Evolutionary conservation across 2,329 filamentous ascomycete genomes (phyloP), one percentile per base, ranked within the genome.

Genomic region (Ophiocordyceps robertsii): DNA sequence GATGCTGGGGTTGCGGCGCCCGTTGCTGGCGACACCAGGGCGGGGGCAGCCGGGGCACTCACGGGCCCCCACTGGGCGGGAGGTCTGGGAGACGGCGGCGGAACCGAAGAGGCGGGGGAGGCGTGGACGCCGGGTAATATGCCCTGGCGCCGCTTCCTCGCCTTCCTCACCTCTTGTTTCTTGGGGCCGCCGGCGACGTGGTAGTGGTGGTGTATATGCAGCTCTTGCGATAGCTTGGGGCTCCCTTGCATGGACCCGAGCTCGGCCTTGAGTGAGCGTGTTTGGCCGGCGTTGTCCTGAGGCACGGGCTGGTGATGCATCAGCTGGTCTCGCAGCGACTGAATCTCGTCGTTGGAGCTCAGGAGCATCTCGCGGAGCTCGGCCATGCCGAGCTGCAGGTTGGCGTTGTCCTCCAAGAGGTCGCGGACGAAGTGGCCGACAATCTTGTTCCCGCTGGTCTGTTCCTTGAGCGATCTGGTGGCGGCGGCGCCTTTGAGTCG

Each of bases 401-500:
- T 95, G 10, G 89, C 87, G 56, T 98, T 98, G 60, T 98, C 92
- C 54, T 94, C 82, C 16, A 98, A 69, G 43, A 98, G 84, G 58
- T 96, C 92, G 51, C 89, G 87, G 43, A 98, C 92, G 53, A 98
- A 96, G 56, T 93, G 86, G 17, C 86, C 89, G n/a, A 96, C 86
- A 32, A 94, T 86, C 44, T 70, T 80, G 47, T 70, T 77, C 10
- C 75, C 72, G 43, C 66, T 68, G 50, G 75, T 74, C 29, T 74
- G 70, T 4, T 73, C 70, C 4, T 71, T 72, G 35, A 84, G 64
- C 3, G 78, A 77, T 50, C 78, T 82, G 27, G 73, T 72, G 1
- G 82, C 85, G 3, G 87, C 87, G 12, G 84, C 83, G 10, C 84
- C 83, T 61, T 90, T 92, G 42, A 94, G 69, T 43, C 87, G 75